Evolutionary conservation across 2,329 filamentous ascomycete genomes (phyloP).

Genomic region (Clarireedia hainanense): DNA sequence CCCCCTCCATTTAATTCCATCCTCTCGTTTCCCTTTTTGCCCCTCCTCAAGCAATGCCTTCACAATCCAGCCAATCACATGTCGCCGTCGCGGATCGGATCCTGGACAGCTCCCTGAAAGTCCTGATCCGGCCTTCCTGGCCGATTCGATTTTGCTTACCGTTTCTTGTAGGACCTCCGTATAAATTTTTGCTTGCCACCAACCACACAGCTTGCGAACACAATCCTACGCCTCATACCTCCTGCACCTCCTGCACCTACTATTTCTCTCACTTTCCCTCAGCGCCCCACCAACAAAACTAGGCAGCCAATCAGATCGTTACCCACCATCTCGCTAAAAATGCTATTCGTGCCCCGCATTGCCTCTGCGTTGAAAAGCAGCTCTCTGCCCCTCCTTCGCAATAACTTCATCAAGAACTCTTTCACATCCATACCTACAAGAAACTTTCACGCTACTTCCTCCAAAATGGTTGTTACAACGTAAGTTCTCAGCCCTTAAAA

Average conservation of each 20-base stretch:
- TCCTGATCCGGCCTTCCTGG: too few species aligned
- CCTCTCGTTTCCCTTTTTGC: neutral
- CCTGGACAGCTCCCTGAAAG: neutral
- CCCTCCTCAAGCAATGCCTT: neutral
- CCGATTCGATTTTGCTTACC: too few species aligned
- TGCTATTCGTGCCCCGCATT: conserved; percentile 10
- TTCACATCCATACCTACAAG: conserved; percentile 6
- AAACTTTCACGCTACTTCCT: conserved; percentile 28
- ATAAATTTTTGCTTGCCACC: too few species aligned
- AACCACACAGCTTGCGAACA: too few species aligned
- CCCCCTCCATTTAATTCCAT: neutral
- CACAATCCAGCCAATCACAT: neutral
- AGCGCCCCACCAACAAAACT: neutral
- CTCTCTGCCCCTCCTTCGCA: conserved; percentile 10
- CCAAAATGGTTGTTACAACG: conserved; percentile 26
- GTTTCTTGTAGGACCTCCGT: too few species aligned
- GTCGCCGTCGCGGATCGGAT: neutral
- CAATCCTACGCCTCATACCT: too few species aligned
- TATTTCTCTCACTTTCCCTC: too few species aligned
- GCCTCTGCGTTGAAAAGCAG: conserved; percentile 9
- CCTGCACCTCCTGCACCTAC: too few species aligned
- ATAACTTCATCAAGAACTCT: conserved; percentile 10
- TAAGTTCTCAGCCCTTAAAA: conserved; percentile 30
- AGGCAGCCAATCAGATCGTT: neutral
- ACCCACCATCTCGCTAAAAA: conserved; percentile 6